Evolutionary conservation across 1,139 yeast genomes (phyloP).

Genomic region (Scheffersomyces titani): DNA sequence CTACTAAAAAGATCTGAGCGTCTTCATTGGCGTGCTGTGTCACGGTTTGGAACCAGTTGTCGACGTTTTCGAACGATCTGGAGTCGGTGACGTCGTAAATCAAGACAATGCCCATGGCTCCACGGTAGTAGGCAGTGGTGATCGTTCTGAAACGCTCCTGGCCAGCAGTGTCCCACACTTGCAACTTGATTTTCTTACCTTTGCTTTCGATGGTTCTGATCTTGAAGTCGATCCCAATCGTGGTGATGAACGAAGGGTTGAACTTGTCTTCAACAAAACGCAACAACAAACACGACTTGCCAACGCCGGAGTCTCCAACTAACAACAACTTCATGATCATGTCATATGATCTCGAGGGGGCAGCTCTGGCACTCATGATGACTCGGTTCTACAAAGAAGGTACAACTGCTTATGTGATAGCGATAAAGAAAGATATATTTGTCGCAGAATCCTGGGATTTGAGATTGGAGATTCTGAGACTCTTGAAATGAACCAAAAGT

Average conservation of each 20-base stretch:
- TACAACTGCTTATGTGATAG: neutral
- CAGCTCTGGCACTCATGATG: conserved; percentile 53
- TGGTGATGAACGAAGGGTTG: conserved; percentile 93
- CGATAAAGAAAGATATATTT: neutral
- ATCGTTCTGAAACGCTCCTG: conserved; percentile 98
- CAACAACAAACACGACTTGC: conserved; percentile 90
- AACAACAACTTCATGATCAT: conserved; percentile 90
- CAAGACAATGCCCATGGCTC: conserved; percentile 96
- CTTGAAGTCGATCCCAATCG: conserved; percentile 97
- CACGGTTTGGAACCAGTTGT: conserved; percentile 93
- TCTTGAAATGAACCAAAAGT: neutral
- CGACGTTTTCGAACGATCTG: conserved; percentile 81
- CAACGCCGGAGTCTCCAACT: conserved; percentile 96
- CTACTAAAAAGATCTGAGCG: conserved; percentile 90
- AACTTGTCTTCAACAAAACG: conserved; percentile 97
- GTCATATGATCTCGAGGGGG: conserved; percentile 82
- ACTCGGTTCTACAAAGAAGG: neutral
- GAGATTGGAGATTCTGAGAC: neutral
- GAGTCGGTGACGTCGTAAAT: conserved; percentile 97
- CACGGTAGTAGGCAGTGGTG: conserved; percentile 97
- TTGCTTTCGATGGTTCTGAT: conserved; percentile 94
- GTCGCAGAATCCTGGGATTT: neutral
- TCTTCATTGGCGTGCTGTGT: conserved; percentile 96
- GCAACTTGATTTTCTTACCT: conserved; percentile 89
- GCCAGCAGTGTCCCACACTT: conserved; percentile 99